A percentile compares a stretch with the other conserved stretches of the same genome.
These are phyloP conservation scores for Fusarium sp. DNA, from an alignment of 2,329 filamentous ascomycete genomes.

Conservation along the genomic window DNA sequence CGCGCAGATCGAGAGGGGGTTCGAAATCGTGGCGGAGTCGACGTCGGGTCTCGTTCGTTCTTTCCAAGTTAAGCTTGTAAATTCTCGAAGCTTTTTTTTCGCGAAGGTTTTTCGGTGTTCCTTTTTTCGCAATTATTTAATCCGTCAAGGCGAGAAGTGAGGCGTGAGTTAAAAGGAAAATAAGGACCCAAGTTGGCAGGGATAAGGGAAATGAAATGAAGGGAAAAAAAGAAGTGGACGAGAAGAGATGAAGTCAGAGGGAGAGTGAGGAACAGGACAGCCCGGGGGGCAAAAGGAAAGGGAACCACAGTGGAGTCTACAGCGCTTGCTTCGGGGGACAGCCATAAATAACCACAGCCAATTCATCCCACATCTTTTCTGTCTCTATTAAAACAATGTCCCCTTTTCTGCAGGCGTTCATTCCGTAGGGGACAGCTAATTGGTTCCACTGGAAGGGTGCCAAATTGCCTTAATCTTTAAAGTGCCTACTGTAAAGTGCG, in stretches of 20 bases:
- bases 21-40: background rate
- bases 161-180: background rate
- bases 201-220: background rate
- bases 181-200: background rate
- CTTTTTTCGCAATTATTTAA: background rate
- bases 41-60: background rate
- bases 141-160: background rate
- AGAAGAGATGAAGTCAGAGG: constrained; percentile 12
- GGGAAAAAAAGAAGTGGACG: background rate
- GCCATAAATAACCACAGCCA: background rate
- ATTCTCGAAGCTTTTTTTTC: background rate
- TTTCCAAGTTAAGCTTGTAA: background rate
- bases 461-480: constrained; percentile 19
- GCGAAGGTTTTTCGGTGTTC: background rate
- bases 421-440: constrained; percentile 18
- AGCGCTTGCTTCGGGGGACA: background rate
- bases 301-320: constrained; percentile 19
- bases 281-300: constrained; percentile 1
- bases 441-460: constrained; percentile 12
- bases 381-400: background rate
- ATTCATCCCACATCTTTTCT: background rate
- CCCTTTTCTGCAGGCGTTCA: constrained; percentile 13
- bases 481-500: background rate
- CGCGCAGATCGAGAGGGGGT: background rate
- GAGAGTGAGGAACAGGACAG: background rate